phyloP scores from a whole-genome alignment of 257 asterid species.

The Solanum sparsipilum region DNA sequence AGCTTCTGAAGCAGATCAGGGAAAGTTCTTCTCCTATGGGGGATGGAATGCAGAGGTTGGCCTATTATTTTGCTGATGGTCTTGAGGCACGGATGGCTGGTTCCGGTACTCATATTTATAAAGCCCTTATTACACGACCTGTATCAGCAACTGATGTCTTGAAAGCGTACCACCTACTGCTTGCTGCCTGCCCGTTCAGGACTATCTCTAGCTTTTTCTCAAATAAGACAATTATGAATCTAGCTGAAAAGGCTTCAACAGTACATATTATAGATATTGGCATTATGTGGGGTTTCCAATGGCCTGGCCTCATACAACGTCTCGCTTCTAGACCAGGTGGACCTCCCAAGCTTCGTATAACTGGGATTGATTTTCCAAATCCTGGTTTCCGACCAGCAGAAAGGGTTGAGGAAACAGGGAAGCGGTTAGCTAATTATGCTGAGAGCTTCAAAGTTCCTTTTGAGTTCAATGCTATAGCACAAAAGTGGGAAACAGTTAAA shows the following conservation, averaged over 20 bases:
- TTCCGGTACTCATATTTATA: conserved; percentile 1
- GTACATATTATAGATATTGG: conserved; percentile 8
- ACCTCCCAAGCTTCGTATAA: conserved; percentile 8
- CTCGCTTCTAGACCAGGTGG: conserved; percentile 6
- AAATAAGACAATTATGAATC: conserved; percentile 2
- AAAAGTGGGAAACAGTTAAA: conserved; percentile 11
- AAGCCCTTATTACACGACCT: not conserved
- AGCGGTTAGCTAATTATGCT: conserved; percentile 2
- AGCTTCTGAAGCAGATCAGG: conserved; percentile 1
- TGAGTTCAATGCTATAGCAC: conserved; percentile 6
- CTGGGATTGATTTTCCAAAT: conserved; percentile 3
- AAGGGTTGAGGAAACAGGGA: conserved; percentile 6
- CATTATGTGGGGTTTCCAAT: conserved; percentile 6
- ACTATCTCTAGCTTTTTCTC: conserved; percentile 1
- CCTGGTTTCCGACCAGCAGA: conserved; percentile 9
- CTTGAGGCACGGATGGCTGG: conserved; percentile 10
- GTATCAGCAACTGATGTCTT: not conserved
- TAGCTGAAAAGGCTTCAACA: not conserved
- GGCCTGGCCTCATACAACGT: conserved; percentile 10
- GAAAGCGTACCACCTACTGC: not conserved
- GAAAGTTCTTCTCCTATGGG: not conserved
- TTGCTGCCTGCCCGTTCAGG: conserved; percentile 2
- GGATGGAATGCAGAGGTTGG: conserved; percentile 5
- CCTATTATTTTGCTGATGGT: not conserved
- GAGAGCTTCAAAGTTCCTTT: conserved; percentile 4